phyloP scores from a whole-genome alignment of 768 basidiomycete genomes.

The Collybia sordida region DNA sequence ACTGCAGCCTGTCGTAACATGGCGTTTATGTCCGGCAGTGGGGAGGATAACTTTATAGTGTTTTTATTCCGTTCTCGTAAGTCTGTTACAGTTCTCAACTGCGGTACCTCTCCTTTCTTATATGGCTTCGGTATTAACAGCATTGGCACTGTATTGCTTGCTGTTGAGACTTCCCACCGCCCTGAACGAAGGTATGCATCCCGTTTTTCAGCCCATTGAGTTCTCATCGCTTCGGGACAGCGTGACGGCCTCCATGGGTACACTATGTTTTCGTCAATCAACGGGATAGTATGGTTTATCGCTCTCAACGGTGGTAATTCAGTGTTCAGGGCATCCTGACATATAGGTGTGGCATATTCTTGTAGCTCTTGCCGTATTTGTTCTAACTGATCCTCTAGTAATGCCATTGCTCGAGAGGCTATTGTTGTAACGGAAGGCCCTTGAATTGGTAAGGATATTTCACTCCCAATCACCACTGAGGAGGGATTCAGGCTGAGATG shows the following conservation, averaged over 20 bases:
- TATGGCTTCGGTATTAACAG: slow-evolving; percentile 19
- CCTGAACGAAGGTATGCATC: slow-evolving; percentile 9
- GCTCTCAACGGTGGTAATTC: slow-evolving; percentile 31
- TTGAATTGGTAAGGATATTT: slow-evolving; percentile 3
- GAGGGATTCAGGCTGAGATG: slow-evolving; percentile 24
- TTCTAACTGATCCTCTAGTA: background rate
- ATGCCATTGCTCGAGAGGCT: slow-evolving; percentile 6
- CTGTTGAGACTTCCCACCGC: slow-evolving; percentile 6
- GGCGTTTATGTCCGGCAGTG: too few species aligned
- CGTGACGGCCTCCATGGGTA: slow-evolving; percentile 14
- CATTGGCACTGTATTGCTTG: slow-evolving; percentile 3
- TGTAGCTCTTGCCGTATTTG: slow-evolving; percentile 4
- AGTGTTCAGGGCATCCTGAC: background rate
- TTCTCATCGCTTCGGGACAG: slow-evolving; percentile 7
- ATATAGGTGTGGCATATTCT: slow-evolving; percentile 8
- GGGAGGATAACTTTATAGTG: slow-evolving; percentile 21
- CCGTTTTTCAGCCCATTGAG: slow-evolving; percentile 10
- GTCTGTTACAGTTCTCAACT: slow-evolving; percentile 35
- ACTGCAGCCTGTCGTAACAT: slow-evolving; percentile 18
- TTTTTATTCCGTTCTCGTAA: slow-evolving; percentile 34
- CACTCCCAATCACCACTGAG: slow-evolving; percentile 13
- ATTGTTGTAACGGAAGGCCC: slow-evolving; percentile 11
- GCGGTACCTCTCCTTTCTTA: slow-evolving; percentile 17
- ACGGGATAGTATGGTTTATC: slow-evolving; percentile 40
- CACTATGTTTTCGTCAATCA: slow-evolving; percentile 34